Conservation (phyloP, 1,139 yeast genomes). For the Taphrina deformans region DNA sequence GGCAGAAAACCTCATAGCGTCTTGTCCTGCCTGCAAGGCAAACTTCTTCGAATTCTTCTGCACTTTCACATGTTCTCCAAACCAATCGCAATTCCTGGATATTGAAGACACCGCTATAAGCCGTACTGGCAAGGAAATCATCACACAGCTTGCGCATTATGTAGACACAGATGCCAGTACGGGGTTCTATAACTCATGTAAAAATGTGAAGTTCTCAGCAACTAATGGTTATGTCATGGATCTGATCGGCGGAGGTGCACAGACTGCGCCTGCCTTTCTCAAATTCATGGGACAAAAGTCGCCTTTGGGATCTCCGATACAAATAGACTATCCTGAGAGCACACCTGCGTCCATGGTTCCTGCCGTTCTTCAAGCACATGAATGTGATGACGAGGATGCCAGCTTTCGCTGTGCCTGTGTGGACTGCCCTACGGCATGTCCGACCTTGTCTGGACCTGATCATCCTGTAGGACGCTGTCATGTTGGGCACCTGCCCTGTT, state of each 20-base stretch:
- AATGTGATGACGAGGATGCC: slow-evolving; percentile 62
- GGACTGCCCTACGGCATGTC: slow-evolving; percentile 83
- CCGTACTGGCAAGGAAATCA: slow-evolving; percentile 57
- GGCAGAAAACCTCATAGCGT: slow-evolving; percentile 76
- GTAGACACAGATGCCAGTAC: slow-evolving; percentile 63
- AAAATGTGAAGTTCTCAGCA: slow-evolving; percentile 85
- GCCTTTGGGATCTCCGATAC: slow-evolving; percentile 87
- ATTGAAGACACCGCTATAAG: slow-evolving; percentile 60
- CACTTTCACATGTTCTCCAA: slow-evolving; percentile 84
- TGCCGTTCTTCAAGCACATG: slow-evolving; percentile 48
- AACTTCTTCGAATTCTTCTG: slow-evolving; percentile 86
- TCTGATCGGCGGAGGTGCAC: slow-evolving; percentile 93
- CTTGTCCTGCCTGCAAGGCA: slow-evolving; percentile 91
- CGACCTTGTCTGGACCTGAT: slow-evolving; percentile 54
- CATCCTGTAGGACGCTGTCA: slow-evolving; percentile 51
- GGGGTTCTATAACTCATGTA: slow-evolving; percentile 76
- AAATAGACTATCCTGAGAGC: slow-evolving; percentile 65
- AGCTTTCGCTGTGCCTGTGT: slow-evolving; percentile 80
- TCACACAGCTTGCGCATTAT: slow-evolving; percentile 67
- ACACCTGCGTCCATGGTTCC: slow-evolving; percentile 44
- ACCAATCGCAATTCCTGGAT: slow-evolving; percentile 73
- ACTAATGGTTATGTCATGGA: slow-evolving; percentile 98
- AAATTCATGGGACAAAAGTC: slow-evolving; percentile 93
- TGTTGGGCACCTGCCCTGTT: slow-evolving; percentile 68
- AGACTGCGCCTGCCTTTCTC: slow-evolving; percentile 65